Evolutionary conservation across 805 yeast genomes (phyloP).

Genomic region (Candida morakotiae): DNA sequence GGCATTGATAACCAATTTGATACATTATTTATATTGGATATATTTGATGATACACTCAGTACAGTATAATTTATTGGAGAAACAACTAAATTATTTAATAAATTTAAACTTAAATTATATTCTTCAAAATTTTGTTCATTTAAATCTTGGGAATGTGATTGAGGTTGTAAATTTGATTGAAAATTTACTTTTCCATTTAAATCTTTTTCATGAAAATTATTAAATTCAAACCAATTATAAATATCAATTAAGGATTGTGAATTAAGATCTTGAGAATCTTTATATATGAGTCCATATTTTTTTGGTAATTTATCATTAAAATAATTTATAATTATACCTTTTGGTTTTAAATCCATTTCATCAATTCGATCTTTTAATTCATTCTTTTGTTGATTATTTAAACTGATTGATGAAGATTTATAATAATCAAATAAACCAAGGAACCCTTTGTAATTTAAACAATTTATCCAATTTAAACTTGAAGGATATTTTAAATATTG

Average conservation of each 20-base stretch:
- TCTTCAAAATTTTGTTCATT: too few species aligned
- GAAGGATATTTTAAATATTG: constrained; percentile 17
- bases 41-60: constrained; percentile 30
- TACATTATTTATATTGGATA: constrained; percentile 17
- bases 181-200: constrained; percentile 13
- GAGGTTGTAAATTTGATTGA: constrained; percentile 1
- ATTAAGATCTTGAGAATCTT: constrained; percentile 3
- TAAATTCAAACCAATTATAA: constrained; percentile 30
- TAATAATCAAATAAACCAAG: constrained; percentile 23
- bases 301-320: constrained; percentile 24
- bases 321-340: constrained; percentile 26
- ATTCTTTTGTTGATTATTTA: constrained; percentile 11
- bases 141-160: constrained; percentile 7
- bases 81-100: constrained; percentile 33
- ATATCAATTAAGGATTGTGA: constrained; percentile 16
- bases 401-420: constrained; percentile 25
- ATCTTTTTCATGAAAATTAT: constrained; percentile 21
- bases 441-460: constrained; percentile 32
- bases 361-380: constrained; percentile 17
- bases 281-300: constrained; percentile 28
- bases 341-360: constrained; percentile 10
- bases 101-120: constrained; percentile 30
- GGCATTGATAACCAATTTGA: constrained; percentile 19
- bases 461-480: constrained; percentile 31
- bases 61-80: constrained; percentile 36